Evolutionary conservation across 352 stramenopile species (phyloP).

Genomic region (Blastocystis sp.): DNA sequence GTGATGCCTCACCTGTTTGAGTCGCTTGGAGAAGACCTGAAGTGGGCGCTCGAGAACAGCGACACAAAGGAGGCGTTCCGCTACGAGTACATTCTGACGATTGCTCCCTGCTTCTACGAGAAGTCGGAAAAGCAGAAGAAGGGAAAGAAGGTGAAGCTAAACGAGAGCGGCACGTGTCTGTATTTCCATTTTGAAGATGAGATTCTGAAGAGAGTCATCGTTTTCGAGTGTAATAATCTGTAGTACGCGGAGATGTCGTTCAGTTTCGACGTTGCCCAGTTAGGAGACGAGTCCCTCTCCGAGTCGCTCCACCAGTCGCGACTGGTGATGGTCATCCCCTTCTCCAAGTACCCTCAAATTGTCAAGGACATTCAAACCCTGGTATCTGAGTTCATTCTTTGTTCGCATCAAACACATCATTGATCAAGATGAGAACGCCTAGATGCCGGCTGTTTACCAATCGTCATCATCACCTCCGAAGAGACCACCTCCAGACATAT

Average conservation of each 20-base stretch:
- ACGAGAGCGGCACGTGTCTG: neutral
- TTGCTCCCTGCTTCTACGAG: slow-evolving; percentile 47
- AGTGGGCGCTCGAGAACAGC: slow-evolving; percentile 44
- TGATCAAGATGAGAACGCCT: slow-evolving; percentile 37
- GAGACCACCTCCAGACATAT: slow-evolving; percentile 62
- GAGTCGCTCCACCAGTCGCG: slow-evolving; percentile 12
- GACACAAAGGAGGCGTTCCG: slow-evolving; percentile 56
- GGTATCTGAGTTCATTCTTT: neutral
- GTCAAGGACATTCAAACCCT: neutral
- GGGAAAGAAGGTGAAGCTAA: neutral
- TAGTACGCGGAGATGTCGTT: slow-evolving; percentile 14
- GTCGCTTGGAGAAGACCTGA: slow-evolving; percentile 33
- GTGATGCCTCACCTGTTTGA: slow-evolving; percentile 45
- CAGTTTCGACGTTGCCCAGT: neutral
- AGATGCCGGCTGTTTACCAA: slow-evolving; percentile 55
- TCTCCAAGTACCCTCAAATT: slow-evolving; percentile 5
- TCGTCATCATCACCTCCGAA: slow-evolving; percentile 59
- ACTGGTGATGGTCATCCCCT: slow-evolving; percentile 7
- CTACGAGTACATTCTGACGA: slow-evolving; percentile 46
- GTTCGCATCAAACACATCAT: slow-evolving; percentile 9
- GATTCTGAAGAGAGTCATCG: slow-evolving; percentile 27
- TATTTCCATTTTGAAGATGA: slow-evolving; percentile 58
- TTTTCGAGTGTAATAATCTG: neutral
- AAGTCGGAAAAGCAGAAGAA: neutral
- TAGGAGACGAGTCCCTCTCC: neutral